These are phyloP conservation scores for Malus hybrid DNA, from an alignment of 331 rosid species.

Conservation along the genomic window DNA sequence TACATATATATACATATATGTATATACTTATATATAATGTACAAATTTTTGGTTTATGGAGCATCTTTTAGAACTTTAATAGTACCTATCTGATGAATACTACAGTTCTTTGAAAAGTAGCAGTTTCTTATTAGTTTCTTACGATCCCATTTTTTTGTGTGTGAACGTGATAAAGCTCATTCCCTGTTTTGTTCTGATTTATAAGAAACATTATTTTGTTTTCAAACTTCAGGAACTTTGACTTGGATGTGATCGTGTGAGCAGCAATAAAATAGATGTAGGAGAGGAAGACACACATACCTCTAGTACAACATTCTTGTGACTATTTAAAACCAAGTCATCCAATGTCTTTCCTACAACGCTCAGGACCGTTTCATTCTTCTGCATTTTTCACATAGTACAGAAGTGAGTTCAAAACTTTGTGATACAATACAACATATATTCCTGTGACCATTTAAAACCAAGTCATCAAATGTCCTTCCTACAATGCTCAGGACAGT, in stretches of 20 bases:
- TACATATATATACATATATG: neutral
- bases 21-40: neutral
- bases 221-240: neutral
- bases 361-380: constrained; percentile 44
- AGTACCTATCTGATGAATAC: neutral
- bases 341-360: constrained; percentile 74
- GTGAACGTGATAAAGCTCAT: too few species aligned
- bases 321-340: constrained; percentile 52
- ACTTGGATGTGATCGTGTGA: neutral
- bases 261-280: neutral
- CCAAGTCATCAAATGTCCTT: constrained; percentile 56
- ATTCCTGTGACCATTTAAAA: constrained; percentile 55
- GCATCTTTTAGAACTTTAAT: neutral
- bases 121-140: too few species aligned
- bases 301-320: constrained; percentile 75
- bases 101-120: neutral
- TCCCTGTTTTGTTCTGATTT: neutral
- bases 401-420: neutral
- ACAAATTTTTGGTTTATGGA: neutral
- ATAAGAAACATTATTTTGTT: neutral
- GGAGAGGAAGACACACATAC: constrained; percentile 36
- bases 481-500: constrained; percentile 55
- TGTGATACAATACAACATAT: constrained; percentile 48
- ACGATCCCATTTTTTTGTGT: neutral
- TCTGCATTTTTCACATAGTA: constrained; percentile 41